Percentiles rank a stretch among this genome's conserved stretches.
These are phyloP conservation scores for Ramaria rubella DNA, from an alignment of 768 basidiomycete species.

Conservation along the genomic window DNA sequence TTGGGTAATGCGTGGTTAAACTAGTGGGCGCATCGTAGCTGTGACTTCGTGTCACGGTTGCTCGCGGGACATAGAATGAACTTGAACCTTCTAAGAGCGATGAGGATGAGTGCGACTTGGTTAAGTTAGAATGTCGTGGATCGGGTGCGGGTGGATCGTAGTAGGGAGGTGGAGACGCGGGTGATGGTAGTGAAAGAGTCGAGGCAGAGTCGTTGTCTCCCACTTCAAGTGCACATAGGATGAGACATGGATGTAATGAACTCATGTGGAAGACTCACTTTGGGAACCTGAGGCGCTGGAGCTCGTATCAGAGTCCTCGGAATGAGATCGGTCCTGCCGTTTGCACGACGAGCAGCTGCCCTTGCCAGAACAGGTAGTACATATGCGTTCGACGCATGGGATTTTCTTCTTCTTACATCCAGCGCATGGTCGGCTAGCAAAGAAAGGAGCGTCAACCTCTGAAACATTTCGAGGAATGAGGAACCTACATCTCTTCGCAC, in stretches of 20 bases:
- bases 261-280: neutral
- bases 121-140: too few relatives aligned
- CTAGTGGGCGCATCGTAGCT: too few relatives aligned
- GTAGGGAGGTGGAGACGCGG: too few relatives aligned
- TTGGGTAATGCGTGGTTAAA: too few relatives aligned
- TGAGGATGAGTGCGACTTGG: too few relatives aligned
- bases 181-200: too few relatives aligned
- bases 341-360: neutral
- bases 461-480: neutral
- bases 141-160: too few relatives aligned
- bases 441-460: neutral
- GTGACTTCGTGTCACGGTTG: too few relatives aligned
- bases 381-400: neutral
- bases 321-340: neutral
- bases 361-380: neutral
- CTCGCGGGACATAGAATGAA: too few relatives aligned
- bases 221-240: neutral
- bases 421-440: neutral
- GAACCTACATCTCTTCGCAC: constrained; percentile 6
- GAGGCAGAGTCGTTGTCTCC: neutral
- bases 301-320: neutral
- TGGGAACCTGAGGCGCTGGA: neutral
- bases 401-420: constrained; percentile 5
- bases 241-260: neutral
- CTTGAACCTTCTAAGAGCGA: too few relatives aligned